Conservation (phyloP, 495 filamentous ascomycete species). For the Lasiosphaeris hirsuta region DNA sequence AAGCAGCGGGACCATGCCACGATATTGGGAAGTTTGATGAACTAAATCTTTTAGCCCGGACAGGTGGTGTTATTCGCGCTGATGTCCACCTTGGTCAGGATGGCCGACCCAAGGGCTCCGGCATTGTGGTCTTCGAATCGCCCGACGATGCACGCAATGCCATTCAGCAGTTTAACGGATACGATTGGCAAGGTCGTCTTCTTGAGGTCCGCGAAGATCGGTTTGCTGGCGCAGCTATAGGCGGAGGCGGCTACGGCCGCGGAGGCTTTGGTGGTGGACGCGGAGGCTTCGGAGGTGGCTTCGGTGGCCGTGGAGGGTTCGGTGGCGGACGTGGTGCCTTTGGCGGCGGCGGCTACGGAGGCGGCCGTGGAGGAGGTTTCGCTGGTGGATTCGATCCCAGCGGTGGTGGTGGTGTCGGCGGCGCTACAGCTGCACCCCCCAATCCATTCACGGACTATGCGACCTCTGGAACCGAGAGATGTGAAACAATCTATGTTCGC, state of each 20-base stretch:
- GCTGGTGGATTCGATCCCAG: constrained; percentile 7
- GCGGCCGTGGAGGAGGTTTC: constrained; percentile 37
- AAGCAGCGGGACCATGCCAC: constrained; percentile 39
- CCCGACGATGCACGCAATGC: constrained; percentile 93
- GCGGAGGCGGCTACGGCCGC: constrained; percentile 54
- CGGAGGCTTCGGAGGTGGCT: constrained; percentile 31
- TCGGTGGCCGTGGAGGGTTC: constrained; percentile 48
- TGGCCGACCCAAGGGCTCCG: constrained; percentile 91
- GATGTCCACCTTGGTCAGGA: constrained; percentile 92
- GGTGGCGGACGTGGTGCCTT: constrained; percentile 36
- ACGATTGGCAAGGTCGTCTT: constrained; percentile 93
- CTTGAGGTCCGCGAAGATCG: constrained; percentile 96
- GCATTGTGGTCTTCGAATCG: constrained; percentile 94
- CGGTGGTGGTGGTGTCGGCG: constrained; percentile 30
- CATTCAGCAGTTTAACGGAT: constrained; percentile 95
- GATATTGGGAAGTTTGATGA: constrained; percentile 2
- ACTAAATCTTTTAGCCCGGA: constrained; percentile 41
- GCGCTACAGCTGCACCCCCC: constrained; percentile 58
- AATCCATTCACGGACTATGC: constrained; percentile 96
- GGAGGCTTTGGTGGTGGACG: constrained; percentile 56
- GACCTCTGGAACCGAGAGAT: constrained; percentile 79
- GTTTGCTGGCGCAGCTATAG: constrained; percentile 68
- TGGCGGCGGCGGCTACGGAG: constrained; percentile 48
- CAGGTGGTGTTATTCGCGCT: constrained; percentile 86
- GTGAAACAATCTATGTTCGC: constrained; percentile 86